A percentile compares a stretch with the other conserved stretches of the same genome.
Conservation (phyloP, 192 early-diverging fungal species). For the Linderina pennispora region DNA sequence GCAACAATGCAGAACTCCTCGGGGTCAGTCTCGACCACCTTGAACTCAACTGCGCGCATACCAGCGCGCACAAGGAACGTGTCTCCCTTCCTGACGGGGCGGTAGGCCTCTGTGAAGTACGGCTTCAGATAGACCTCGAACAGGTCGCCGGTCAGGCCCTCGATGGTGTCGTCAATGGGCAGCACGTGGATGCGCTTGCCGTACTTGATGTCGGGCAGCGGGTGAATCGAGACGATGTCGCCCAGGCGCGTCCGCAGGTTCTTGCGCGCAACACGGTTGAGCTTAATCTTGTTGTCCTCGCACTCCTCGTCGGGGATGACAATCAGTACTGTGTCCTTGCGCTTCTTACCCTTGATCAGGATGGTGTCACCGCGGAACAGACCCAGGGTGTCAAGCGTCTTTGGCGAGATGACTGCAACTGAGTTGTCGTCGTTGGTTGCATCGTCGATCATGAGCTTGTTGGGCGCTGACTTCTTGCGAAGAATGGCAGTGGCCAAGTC, state of each 20-base stretch:
- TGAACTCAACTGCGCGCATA: conserved; percentile 99
- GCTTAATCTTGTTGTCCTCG: conserved; percentile 87
- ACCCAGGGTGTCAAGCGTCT: conserved; percentile 86
- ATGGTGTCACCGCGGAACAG: conserved; percentile 97
- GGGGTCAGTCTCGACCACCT: conserved; percentile 93
- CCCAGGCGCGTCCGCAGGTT: conserved; percentile 94
- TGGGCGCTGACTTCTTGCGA: conserved; percentile 91
- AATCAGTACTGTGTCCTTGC: conserved; percentile 93
- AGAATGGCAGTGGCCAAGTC: conserved; percentile 95
- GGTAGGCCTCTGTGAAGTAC: conserved; percentile 97
- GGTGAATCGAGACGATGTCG: conserved; percentile 93
- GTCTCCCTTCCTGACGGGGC: conserved; percentile 94
- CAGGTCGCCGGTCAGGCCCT: conserved; percentile 94
- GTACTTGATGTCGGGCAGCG: conserved; percentile 91
- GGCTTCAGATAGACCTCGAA: conserved; percentile 98
- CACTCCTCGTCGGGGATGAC: conserved; percentile 87
- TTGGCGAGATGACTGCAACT: conserved; percentile 79
- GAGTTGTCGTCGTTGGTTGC: conserved; percentile 98
- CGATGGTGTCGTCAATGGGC: conserved; percentile 97
- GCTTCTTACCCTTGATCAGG: conserved; percentile 96
- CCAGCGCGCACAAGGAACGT: conserved; percentile 89
- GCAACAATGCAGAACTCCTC: conserved; percentile 96
- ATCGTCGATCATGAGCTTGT: conserved; percentile 98
- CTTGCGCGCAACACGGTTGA: conserved; percentile 93
- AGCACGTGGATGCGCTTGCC: conserved; percentile 95